Evolutionary conservation across 1,139 yeast genomes (phyloP), one percentile per base, ranked within the genome.

Genomic region (Kurtzmaniella quercitrusa): DNA sequence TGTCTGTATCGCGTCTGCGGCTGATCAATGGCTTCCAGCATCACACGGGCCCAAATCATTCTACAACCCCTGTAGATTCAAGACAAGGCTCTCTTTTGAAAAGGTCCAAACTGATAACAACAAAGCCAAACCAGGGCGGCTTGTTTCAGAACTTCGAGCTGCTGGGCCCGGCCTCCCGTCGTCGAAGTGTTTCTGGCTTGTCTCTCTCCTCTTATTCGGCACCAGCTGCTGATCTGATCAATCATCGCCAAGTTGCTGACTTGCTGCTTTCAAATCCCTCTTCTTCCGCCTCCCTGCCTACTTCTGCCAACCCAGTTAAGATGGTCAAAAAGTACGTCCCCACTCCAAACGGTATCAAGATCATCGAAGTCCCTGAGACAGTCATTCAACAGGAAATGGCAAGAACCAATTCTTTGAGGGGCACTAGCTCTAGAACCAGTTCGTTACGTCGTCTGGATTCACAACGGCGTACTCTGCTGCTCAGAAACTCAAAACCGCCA

Each of bases 251-350:
- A n/a, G 24, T 36, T 8, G 38, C 38, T 4, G 38, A 36, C 16
- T 19, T 36, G 8, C 36, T 31, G 36, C 36, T 31, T 15, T 31
- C 36, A 14, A 16, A 9, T 16, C 36, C 62, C 58, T 46, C 51
- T 63, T 36, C 44, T 17, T 2, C 55, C 5, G 52, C 51, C 43
- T 50, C 44, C 14, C 42, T 49, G 25, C 47, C 46, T 34, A 34
- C 31, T 11, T 6, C 31, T 3, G 14, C 12, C 12, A 17, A 31
- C 11, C 39, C 46, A 9, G 64, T 59, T 12, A 70, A 66, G 42
- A 73, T 72, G 75, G 75, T 73, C 11, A 73, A 73, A 46, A 70
- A 69, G 42, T 73, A 73, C 51, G 65, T 73, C 38, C 79, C 79
- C 11, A 72, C 77, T 12, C 72, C 77, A 3, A 71, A 65, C 31